Evolutionary conservation across 2,329 filamentous ascomycete genomes (phyloP).

Genomic region (Penicillium frequentans): DNA sequence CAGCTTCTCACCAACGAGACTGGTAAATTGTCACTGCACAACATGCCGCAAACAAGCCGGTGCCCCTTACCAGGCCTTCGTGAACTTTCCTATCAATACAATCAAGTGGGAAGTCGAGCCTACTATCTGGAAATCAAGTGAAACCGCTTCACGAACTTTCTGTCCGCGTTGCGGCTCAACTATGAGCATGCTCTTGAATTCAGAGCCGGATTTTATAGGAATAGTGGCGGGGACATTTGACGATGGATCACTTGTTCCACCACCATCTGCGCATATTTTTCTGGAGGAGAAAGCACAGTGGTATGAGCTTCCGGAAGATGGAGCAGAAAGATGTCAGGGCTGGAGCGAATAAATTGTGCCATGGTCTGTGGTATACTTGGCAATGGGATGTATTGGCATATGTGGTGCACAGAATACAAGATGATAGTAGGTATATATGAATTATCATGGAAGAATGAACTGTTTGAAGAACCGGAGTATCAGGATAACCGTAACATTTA

Average conservation of each 20-base stretch:
- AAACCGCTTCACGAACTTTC: constrained; percentile 44
- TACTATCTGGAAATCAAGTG: constrained; percentile 37
- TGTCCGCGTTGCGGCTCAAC: constrained; percentile 50
- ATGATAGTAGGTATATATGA: not conserved
- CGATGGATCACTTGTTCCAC: constrained; percentile 30
- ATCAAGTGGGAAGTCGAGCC: constrained; percentile 37
- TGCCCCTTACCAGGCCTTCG: constrained; percentile 47
- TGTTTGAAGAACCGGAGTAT: not conserved
- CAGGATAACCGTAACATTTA: constrained; percentile 1
- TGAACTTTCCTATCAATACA: constrained; percentile 33
- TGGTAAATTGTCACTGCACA: constrained; percentile 50
- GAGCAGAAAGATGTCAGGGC: constrained; percentile 23
- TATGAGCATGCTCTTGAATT: constrained; percentile 45
- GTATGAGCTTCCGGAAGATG: constrained; percentile 41
- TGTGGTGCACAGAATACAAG: not conserved
- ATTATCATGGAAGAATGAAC: not conserved
- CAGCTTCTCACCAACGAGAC: constrained; percentile 32
- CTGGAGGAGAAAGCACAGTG: constrained; percentile 42
- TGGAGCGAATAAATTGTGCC: not conserved
- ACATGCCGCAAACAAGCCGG: constrained; percentile 52
- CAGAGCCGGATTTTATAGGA: constrained; percentile 29
- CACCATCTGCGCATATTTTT: constrained; percentile 45
- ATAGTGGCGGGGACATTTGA: constrained; percentile 47
- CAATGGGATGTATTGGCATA: not conserved
- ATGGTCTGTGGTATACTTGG: not conserved